Conservation (phyloP, 495 filamentous ascomycete species). For the Stereocaulon alpinum region DNA sequence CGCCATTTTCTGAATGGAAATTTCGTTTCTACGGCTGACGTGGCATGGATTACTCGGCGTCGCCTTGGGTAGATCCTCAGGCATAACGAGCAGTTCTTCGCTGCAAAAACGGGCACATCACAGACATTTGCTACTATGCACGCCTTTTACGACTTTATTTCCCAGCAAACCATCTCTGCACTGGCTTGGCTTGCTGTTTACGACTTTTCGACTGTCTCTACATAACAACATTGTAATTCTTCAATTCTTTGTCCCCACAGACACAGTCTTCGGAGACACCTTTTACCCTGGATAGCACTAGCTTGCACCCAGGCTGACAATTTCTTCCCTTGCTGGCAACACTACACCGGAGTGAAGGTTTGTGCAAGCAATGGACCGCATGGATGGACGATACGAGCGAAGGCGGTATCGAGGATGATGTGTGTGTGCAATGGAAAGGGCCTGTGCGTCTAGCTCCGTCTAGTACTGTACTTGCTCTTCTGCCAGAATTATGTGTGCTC, state of each 20-base stretch:
- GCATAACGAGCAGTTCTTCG: slow-evolving; percentile 2
- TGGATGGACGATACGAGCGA: not conserved
- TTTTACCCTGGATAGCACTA: slow-evolving; percentile 14
- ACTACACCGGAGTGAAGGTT: not conserved
- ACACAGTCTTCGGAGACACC: not conserved
- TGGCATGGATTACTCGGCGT: not conserved
- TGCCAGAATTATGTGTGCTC: not conserved
- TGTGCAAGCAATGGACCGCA: slow-evolving; percentile 3
- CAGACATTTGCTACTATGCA: slow-evolving; percentile 13
- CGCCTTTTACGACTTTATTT: slow-evolving; percentile 20
- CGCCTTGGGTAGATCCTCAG: slow-evolving; percentile 16
- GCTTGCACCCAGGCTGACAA: slow-evolving; percentile 5
- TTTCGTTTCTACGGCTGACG: not conserved
- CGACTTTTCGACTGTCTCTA: slow-evolving; percentile 19
- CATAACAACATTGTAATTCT: slow-evolving; percentile 15
- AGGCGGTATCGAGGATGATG: not conserved
- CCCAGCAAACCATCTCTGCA: slow-evolving; percentile 5
- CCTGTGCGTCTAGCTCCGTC: not conserved
- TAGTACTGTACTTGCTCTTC: slow-evolving; percentile 4
- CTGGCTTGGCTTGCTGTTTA: slow-evolving; percentile 13
- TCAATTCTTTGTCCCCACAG: slow-evolving; percentile 7
- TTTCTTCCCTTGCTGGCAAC: slow-evolving; percentile 11
- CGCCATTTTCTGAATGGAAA: slow-evolving; percentile 40
- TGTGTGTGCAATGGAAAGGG: not conserved
- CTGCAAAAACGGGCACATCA: not conserved